Conservation (phyloP, 176 grass and related monocot genomes). For the Puccinellia tenuiflora region DNA sequence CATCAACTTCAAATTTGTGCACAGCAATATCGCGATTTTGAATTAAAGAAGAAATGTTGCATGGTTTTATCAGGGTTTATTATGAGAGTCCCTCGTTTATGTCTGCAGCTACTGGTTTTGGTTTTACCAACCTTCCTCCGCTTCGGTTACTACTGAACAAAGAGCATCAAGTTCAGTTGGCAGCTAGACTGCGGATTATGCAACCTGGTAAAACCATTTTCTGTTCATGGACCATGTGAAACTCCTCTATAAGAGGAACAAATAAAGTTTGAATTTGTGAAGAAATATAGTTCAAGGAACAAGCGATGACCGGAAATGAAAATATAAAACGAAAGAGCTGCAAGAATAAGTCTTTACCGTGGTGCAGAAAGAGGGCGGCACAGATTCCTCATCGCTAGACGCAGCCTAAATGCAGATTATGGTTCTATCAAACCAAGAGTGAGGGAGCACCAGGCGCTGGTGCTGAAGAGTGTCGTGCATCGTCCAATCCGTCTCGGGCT, state of each 20-base stretch:
- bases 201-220: neutral
- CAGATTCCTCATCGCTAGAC: neutral
- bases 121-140: neutral
- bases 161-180: neutral
- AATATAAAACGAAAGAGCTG: neutral
- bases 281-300: neutral
- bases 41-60: no score
- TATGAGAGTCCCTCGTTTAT: neutral
- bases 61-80: neutral
- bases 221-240: no score
- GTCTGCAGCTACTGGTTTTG: neutral
- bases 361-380: neutral
- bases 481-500: no score
- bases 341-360: neutral
- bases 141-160: neutral
- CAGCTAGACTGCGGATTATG: neutral
- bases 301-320: neutral
- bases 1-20: no score
- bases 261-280: no score
- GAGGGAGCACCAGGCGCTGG: no score
- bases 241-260: no score
- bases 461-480: no score
- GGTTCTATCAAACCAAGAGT: no score
- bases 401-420: neutral
- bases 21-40: no score